Evolutionary conservation across 1,139 yeast species (phyloP), one percentile per base, ranked within the genome.

Genomic region (Pichia sp.): DNA sequence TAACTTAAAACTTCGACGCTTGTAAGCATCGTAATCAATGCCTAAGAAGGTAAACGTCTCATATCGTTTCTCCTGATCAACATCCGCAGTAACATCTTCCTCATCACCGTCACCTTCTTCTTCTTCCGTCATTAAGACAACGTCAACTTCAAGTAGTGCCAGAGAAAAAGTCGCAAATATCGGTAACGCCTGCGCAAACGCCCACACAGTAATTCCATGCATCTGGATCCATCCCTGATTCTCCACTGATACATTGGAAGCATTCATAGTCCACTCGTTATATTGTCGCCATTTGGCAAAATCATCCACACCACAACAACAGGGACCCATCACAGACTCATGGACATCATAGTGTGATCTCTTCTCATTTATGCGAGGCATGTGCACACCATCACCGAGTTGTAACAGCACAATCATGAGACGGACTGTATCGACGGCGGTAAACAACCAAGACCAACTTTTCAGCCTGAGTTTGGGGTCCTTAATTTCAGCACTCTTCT

Each of bases 171-270:
- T 62, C 13, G 60, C 48, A n/a, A 61, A 29, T 13, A 61, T 40
- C 1, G 62, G 51, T 21, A 63, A 39, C 17, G 56, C 42, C 8
- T 56, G 48, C 22, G 42, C 33, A 39, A 49, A 63, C 32, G 43
- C 57, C 44, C 35, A 32, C 15, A 30, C 35, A 6, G 33, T 16
- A 41, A 48, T 60, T 31, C 49, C 49, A 34, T 59, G 66, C 52
- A 59, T 65, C 47, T 67, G 71, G 28, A 60, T 44, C 74, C 74
- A 68, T 0, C 63, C 58, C 35, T 66, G 67, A 27, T 47, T 43
- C 10, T 46, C 42, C 4, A 44, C 32, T 9, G 41, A 41, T 5
- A 51, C 44, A 24, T 42, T 33, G 51, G 63, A 42, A 33, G 49
- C 37, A 36, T 47, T 25, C 45, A 52, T 35, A 25, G 45, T 36